phyloP scores from a whole-genome alignment of 257 asterid genomes.

The Nicotiana noctiflora region DNA sequence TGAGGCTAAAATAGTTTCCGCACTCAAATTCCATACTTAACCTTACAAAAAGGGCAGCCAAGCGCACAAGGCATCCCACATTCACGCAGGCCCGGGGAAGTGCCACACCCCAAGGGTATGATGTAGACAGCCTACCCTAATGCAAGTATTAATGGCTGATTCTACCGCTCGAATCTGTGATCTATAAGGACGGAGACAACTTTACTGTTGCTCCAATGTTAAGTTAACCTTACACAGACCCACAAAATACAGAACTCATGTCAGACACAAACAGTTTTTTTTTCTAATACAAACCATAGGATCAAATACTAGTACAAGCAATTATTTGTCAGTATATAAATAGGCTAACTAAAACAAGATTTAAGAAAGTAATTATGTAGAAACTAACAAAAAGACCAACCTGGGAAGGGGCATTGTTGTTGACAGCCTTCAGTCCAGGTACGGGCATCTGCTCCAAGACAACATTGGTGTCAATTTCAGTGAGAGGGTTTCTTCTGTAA shows the following conservation, averaged over 20 bases:
- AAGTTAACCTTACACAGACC: neutral
- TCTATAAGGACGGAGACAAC: too few relatives aligned
- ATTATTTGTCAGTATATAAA: neutral
- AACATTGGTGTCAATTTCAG: conserved; percentile 67
- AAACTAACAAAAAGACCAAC: conserved; percentile 16
- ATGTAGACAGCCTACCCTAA: too few relatives aligned
- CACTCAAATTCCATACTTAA: too few relatives aligned
- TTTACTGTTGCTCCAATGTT: too few relatives aligned
- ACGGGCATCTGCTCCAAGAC: conserved; percentile 18
- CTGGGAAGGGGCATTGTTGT: conserved; percentile 40
- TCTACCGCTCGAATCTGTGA: too few relatives aligned
- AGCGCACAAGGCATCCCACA: too few relatives aligned
- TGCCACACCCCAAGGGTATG: too few relatives aligned
- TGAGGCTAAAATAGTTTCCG: too few relatives aligned
- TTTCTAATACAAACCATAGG: neutral
- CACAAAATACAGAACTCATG: neutral
- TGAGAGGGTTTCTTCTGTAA: conserved; percentile 65
- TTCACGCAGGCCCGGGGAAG: too few relatives aligned
- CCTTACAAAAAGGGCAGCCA: too few relatives aligned
- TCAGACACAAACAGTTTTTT: neutral
- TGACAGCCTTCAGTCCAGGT: conserved; percentile 18
- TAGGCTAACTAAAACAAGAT: neutral
- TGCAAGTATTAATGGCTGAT: too few relatives aligned
- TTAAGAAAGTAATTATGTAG: neutral
- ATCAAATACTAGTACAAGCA: neutral